phyloP scores from a whole-genome alignment of 306 rosid genomes.

The Hippophae rhamnoides region DNA sequence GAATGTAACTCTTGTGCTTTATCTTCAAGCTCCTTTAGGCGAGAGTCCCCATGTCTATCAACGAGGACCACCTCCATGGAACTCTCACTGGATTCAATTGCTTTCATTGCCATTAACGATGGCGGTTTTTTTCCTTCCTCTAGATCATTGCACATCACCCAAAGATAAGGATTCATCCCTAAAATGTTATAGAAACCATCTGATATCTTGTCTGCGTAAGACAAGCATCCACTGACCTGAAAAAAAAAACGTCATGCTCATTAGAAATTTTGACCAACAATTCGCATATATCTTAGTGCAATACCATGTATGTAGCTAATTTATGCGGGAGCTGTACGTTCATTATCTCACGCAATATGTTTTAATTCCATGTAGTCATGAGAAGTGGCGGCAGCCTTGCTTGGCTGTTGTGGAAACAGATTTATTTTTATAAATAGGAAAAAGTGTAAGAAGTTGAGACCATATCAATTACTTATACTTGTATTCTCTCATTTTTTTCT shows the following conservation, averaged over 20 bases:
- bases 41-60: constrained; percentile 58
- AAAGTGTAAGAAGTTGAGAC: too few species aligned
- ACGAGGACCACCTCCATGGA: constrained; percentile 84
- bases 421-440: too few species aligned
- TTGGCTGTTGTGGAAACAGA: too few species aligned
- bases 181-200: constrained; percentile 88
- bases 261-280: neutral
- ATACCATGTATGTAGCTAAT: too few species aligned
- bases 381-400: too few species aligned
- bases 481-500: too few species aligned
- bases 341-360: too few species aligned
- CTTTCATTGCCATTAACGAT: constrained; percentile 58
- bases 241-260: constrained; percentile 7
- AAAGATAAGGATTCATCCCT: constrained; percentile 95
- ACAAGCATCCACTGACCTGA: constrained; percentile 89
- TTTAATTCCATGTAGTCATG: too few species aligned
- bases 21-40: constrained; percentile 75
- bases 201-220: constrained; percentile 79
- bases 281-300: too few species aligned
- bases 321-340: too few species aligned
- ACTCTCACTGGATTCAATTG: constrained; percentile 51
- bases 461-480: too few species aligned
- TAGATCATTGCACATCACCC: constrained; percentile 81
- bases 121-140: constrained; percentile 63
- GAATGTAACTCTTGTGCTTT: constrained; percentile 71